phyloP scores from a whole-genome alignment of 495 filamentous ascomycete genomes.

The Cladorrhinum samala region DNA sequence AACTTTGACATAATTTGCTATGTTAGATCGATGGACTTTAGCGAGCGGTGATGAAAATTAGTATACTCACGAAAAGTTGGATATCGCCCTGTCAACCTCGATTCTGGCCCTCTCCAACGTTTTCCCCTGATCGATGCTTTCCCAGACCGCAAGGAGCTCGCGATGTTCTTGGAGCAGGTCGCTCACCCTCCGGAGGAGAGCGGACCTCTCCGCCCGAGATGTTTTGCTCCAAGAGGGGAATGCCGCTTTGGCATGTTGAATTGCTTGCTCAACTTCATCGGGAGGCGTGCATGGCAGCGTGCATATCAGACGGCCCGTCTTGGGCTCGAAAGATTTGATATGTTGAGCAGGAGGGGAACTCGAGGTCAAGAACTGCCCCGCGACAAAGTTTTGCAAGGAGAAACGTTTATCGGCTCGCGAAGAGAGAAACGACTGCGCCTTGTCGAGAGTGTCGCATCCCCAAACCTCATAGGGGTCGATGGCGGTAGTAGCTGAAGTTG shows the following conservation, averaged over 20 bases:
- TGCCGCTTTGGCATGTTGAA: conserved; percentile 13
- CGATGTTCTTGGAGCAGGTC: conserved; percentile 18
- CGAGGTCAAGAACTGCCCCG: conserved; percentile 2
- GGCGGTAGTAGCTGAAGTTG: too few relatives aligned
- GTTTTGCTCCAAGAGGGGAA: conserved; percentile 25
- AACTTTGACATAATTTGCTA: conserved; percentile 10
- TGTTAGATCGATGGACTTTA: background rate
- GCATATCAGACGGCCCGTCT: conserved; percentile 15
- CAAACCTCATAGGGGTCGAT: conserved; percentile 1
- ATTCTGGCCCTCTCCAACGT: conserved; percentile 20
- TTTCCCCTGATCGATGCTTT: conserved; percentile 28
- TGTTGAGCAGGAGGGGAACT: background rate
- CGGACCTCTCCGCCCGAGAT: conserved; percentile 15
- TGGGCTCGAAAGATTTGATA: conserved; percentile 19
- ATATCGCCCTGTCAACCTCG: conserved; percentile 22
- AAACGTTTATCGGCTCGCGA: background rate
- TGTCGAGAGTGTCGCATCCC: conserved; percentile 15
- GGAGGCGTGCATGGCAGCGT: conserved; percentile 13
- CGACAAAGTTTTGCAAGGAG: conserved; percentile 12
- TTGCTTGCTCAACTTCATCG: conserved; percentile 13
- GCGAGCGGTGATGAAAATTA: background rate
- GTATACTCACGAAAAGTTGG: conserved; percentile 21
- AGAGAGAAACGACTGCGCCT: conserved; percentile 8
- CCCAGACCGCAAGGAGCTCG: conserved; percentile 27
- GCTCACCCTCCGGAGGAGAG: conserved; percentile 15